Conservation (phyloP, 2,329 filamentous ascomycete species). For the Xylariaceae sp. region DNA sequence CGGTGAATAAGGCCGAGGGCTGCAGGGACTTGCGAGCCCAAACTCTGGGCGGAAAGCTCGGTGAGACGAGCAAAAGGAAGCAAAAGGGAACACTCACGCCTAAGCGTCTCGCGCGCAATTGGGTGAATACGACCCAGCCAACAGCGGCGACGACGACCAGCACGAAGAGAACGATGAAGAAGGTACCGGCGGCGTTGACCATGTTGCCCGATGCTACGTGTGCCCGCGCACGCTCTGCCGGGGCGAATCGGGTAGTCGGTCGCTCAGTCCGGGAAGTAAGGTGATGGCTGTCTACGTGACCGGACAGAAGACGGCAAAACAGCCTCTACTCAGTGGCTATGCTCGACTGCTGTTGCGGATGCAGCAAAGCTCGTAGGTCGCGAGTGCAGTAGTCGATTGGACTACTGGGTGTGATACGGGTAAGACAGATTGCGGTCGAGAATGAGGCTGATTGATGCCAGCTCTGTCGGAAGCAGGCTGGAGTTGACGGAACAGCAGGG, state of each 20-base stretch:
- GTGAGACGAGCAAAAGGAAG: neutral
- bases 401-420: neutral
- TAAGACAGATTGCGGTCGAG: neutral
- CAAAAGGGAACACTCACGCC: constrained; percentile 48
- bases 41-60: no score
- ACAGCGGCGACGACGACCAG: constrained; percentile 51
- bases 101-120: constrained; percentile 66
- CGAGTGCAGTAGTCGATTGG: neutral
- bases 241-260: neutral
- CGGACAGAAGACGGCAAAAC: no score
- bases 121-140: constrained; percentile 68
- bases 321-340: neutral
- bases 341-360: neutral
- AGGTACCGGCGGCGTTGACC: constrained; percentile 59
- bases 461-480: no score
- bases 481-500: no score
- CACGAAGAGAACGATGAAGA: constrained; percentile 69
- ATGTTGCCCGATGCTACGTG: constrained; percentile 15
- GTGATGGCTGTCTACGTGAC: neutral
- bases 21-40: no score
- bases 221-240: neutral
- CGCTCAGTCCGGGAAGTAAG: neutral
- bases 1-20: no score
- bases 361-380: no score
- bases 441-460: neutral